Conservation (phyloP, 176 grass and related monocot genomes). For the Rhynchospora tenuis region DNA sequence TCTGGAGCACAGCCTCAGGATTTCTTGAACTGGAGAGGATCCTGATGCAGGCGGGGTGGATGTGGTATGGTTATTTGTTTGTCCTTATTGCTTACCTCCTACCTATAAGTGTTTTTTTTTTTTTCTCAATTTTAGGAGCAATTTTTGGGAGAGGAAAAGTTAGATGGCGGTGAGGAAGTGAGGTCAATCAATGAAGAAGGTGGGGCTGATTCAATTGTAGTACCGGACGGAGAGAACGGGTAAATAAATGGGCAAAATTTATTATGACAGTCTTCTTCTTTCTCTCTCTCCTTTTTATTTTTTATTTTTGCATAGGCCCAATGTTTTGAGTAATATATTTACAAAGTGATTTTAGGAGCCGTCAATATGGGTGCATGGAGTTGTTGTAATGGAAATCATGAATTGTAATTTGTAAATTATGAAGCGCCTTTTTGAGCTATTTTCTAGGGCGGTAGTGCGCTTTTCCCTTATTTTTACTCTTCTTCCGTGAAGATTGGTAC, state of each 20-base stretch:
- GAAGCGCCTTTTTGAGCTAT: no score
- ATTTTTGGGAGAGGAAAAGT: neutral
- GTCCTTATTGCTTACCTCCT: neutral
- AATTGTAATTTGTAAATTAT: no score
- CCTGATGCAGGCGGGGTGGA: neutral
- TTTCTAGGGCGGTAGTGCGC: no score
- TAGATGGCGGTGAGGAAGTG: neutral
- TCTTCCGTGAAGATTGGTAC: no score
- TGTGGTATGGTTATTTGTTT: neutral
- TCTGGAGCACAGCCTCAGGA: no score
- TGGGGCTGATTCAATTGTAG: neutral
- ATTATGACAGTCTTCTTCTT: neutral
- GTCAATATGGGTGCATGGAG: neutral
- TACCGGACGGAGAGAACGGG: neutral
- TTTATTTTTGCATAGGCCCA: neutral
- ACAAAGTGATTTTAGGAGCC: neutral
- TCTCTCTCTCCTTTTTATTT: no score
- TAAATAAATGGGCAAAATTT: neutral
- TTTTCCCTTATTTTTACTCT: no score
- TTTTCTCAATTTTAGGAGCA: neutral
- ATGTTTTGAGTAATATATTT: neutral
- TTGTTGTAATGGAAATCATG: neutral
- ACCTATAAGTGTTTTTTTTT: neutral
- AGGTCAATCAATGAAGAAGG: constrained; percentile 23
- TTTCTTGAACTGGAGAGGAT: no score